Evolutionary conservation across 2,329 filamentous ascomycete species (phyloP), one percentile per base, ranked within the genome.

Genomic region (Nigrospora sphaerica): DNA sequence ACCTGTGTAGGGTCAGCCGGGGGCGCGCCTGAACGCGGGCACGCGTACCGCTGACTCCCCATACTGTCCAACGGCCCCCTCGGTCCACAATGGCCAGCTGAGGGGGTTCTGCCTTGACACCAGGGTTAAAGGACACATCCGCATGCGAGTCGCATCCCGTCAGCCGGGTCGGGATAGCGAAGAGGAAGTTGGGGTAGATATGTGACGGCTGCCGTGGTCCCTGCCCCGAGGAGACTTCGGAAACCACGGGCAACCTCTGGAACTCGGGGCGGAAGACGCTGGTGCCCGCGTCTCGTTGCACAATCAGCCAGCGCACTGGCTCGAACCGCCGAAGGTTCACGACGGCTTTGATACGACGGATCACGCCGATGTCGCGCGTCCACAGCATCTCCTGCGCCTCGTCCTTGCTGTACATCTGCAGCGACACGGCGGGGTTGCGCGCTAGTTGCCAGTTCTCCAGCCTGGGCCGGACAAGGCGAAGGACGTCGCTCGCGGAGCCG

Each of bases 71-170:
- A 47, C 68, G 70, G 1, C 85, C 85, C 32, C 66, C 66, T 44
- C 79, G 71, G 55, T 90, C 83, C 16, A 90, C 69, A 23, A 89
- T 69, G 14, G 74, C 82, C 44, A 90, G 65, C 54, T 86, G 82
- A 1, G 79, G 74, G 14, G 70, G 65, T 48, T 71, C 78, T 60
- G 66, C 77, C 52, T 48, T 66, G 6, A 57, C 57, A 4, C 63
- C 62, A 0, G 83, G 78, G 51, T 83, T 84, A 59, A 90, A 86
- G 0, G 77, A 64, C 3, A 86, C 69, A 62, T 90, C 82, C 0
- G 73, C 73, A 54, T 87, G 82, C 1, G 71, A 58, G 31, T 63
- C 66, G 1, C 75, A 76, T 2, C 77, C 80, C 0, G 78, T 83
- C 31, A 75, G 63, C 3, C 69, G 59, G 13, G 69, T 67, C 1